phyloP scores from a whole-genome alignment of 2,329 filamentous ascomycete genomes.

The Cryphonectria nitschkei region DNA sequence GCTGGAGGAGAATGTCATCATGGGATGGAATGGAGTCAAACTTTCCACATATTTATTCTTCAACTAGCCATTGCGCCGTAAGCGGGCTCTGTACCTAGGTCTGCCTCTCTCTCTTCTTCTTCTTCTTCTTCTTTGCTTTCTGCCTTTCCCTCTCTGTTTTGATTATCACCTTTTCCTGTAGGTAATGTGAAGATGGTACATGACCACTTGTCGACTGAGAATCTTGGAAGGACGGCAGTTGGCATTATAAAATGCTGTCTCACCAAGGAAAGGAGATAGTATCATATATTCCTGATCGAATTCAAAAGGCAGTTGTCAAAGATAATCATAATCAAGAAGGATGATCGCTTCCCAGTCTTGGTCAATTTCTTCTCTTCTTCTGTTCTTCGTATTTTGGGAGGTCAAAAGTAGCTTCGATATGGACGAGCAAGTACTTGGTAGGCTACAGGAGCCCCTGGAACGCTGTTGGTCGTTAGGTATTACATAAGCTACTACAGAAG shows the following conservation, averaged over 20 bases:
- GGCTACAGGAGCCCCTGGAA: too few relatives aligned
- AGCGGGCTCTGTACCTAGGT: conserved; percentile 1
- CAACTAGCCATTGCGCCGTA: neutral
- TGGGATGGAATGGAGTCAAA: neutral
- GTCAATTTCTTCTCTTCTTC: too few relatives aligned
- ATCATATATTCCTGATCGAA: neutral
- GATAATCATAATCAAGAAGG: too few relatives aligned
- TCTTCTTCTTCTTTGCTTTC: neutral
- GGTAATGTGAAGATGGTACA: neutral
- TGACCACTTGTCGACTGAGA: neutral
- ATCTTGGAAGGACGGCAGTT: neutral
- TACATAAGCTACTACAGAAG: neutral
- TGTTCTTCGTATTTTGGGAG: too few relatives aligned
- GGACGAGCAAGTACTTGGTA: too few relatives aligned
- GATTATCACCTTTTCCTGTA: neutral
- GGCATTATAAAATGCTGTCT: neutral
- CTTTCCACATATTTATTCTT: neutral
- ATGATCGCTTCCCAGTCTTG: too few relatives aligned
- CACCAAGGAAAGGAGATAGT: neutral
- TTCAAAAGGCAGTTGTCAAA: too few relatives aligned
- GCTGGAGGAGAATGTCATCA: neutral
- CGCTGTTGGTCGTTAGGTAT: neutral
- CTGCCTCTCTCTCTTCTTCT: neutral
- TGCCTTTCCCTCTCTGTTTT: neutral
- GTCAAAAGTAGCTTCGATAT: too few relatives aligned